Conservation (phyloP, 192 early-diverging fungal genomes). For the Backusella mclennaniae region DNA sequence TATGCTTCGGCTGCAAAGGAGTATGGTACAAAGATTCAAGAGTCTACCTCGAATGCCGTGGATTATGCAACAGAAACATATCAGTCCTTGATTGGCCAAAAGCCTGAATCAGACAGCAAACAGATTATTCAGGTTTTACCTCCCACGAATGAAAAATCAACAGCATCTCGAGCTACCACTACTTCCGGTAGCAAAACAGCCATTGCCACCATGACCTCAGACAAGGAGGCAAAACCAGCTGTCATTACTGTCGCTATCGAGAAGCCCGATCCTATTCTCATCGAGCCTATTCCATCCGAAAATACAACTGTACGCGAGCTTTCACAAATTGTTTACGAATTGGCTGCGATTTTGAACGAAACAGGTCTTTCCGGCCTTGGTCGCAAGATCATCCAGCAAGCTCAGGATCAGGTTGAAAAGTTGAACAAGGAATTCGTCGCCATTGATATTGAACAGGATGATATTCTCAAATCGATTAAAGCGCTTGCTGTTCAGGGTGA, state of each 20-base stretch:
- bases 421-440: slow-evolving; percentile 49
- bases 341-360: slow-evolving; percentile 35
- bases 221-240: neutral
- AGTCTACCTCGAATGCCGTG: slow-evolving; percentile 25
- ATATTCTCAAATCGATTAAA: slow-evolving; percentile 21
- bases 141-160: neutral
- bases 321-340: slow-evolving; percentile 34
- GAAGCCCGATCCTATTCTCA: slow-evolving; percentile 25
- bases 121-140: neutral
- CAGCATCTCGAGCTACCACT: neutral
- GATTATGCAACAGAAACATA: slow-evolving; percentile 35
- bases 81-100: slow-evolving; percentile 32
- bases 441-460: slow-evolving; percentile 44
- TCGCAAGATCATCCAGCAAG: slow-evolving; percentile 58
- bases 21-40: slow-evolving; percentile 6
- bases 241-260: slow-evolving; percentile 14
- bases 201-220: slow-evolving; percentile 1
- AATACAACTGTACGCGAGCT: slow-evolving; percentile 35
- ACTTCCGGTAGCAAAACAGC: neutral
- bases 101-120: neutral
- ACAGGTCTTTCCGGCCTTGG: slow-evolving; percentile 46
- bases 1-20: slow-evolving; percentile 24
- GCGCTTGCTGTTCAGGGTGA: slow-evolving; percentile 43
- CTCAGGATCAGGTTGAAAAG: slow-evolving; percentile 50
- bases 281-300: slow-evolving; percentile 32